Evolutionary conservation across 2,329 filamentous ascomycete species (phyloP).

Genomic region (Cytospora piceae): DNA sequence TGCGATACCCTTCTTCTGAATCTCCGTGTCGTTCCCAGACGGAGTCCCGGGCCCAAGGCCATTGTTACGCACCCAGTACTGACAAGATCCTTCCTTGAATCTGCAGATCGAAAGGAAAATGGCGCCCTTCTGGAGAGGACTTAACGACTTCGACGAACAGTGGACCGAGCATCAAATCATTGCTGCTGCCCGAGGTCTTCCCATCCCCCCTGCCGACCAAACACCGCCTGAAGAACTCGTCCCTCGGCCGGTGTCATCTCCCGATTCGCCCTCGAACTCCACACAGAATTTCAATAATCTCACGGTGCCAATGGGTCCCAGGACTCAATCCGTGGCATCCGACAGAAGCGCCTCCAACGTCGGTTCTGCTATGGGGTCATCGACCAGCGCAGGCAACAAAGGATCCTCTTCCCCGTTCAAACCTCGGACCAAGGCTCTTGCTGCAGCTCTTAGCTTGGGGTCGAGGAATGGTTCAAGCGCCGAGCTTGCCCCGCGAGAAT

Average conservation of each 20-base stretch:
- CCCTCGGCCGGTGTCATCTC: constrained; percentile 49
- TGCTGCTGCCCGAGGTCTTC: constrained; percentile 81
- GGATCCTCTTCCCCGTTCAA: constrained; percentile 68
- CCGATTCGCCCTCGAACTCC: constrained; percentile 54
- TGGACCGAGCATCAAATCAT: constrained; percentile 98
- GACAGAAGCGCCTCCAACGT: constrained; percentile 67
- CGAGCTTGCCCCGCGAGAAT: constrained; percentile 76
- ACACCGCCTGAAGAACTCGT: constrained; percentile 71
- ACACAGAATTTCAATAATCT: constrained; percentile 70
- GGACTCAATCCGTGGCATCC: constrained; percentile 79
- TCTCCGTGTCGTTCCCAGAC: neutral
- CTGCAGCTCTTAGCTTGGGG: constrained; percentile 74
- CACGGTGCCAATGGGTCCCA: constrained; percentile 76
- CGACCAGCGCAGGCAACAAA: constrained; percentile 53
- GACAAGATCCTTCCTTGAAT: neutral
- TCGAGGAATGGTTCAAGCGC: constrained; percentile 73
- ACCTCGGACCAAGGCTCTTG: constrained; percentile 85
- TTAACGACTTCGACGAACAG: constrained; percentile 83
- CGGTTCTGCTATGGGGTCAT: constrained; percentile 63
- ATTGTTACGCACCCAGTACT: neutral
- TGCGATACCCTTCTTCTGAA: constrained; percentile 45
- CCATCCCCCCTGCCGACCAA: constrained; percentile 82
- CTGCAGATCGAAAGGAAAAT: constrained; percentile 84
- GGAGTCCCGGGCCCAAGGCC: constrained; percentile 4
- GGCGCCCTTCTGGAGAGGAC: constrained; percentile 92